Base-by-base conservation (phyloP, 306 rosid genomes). In the Cicer chorassanicum region DNA sequence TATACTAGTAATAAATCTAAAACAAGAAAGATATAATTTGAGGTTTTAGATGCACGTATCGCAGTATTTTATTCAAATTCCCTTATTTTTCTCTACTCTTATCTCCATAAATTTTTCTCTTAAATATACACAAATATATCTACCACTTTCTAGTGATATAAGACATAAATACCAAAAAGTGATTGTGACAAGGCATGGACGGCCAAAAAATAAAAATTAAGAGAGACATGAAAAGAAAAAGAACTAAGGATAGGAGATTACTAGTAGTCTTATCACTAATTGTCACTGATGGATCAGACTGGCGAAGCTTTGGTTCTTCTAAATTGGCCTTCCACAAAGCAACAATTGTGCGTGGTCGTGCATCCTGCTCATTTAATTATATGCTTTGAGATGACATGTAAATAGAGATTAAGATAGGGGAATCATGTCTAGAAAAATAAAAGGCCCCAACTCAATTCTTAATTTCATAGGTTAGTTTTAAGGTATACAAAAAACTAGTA, bases 281-380 rank as follows among this genome's bases (percentile, higher is more conserved):
- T 68, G 83, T 40, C 85, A 95, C 91, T 14, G 96, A 88, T 3
- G 91, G 92, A 80, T 95, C 99, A 82, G 99, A 80, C 62, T 76
- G 97, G 80, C 63, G 90, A 48, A 81, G 81, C 84, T 89, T 95
- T 57, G 92, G 87, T 85, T 89, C 92, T 45, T 89, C 93, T 84
- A 95, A 85, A 76, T 89, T 83, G 76, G 94, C 90, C 82, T 86
- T 90, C 98, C 98, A 95, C 72, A 95, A 77, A 63, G 89, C 81
- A 83, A 89, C 68, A 63, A 95, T 67, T 29, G 84, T 74, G 4
- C 92, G 92, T 6, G 99, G 99, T 68, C 24, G 85, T 13, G 97
- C 93, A 0, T 92, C 97, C 99, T 94, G 92, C 75, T 48, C 84
- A 82, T 85, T 80, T 66, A 67, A 68, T 77, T 13, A 13, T 67